Base-by-base conservation (phyloP, 805 yeast genomes). In the Cyberlindnera samutprakarnensis region DNA sequence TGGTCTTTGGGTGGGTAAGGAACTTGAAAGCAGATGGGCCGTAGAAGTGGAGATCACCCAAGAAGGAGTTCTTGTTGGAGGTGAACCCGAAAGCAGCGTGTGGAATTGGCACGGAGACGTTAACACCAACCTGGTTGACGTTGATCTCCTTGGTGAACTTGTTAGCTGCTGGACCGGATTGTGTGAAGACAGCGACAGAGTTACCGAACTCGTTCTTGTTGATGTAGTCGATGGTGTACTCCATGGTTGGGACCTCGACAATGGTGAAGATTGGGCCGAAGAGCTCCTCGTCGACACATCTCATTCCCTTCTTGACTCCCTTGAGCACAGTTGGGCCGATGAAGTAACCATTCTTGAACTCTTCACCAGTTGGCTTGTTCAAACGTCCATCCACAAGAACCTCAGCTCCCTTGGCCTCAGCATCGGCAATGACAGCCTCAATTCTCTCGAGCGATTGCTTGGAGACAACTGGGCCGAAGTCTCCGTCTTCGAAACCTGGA, bases 51-150 rank as follows among this genome's bases (percentile, higher is more conserved):
- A 80, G 70, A 54, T 80, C 87, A 32, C 90, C 90, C 43, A 80
- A 62, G 73, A 81, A 78, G 8, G 85, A 77, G 30, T 75, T 82
- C 62, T 77, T 78, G 61, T 75, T 75, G 14, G 88, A 87, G 12
- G 90, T 80, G 66, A 80, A 80, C 9, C 85, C 78, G 57, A 80
- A 79, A 78, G 79, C 76, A 36, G 88, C 88, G 54, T 79, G 66
- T 37, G 88, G 88, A 23, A 80, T 87, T 13, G 90, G 90, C 36
- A 80, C 77, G 14, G 85, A 84, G 20, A 79, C 84, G 53, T 80
- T 80, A 44, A 80, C 62, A 42, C 90, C 90, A 30, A 80, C 83
- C 60, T 80, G 88, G 30, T 85, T 85, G 41, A 78, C 72, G 46
- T 77, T 80, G 46, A 80, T 70, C 37, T 69, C 64, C 59, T 66